Conservation (phyloP, 257 asterid species). For the Solanum microdontum region DNA sequence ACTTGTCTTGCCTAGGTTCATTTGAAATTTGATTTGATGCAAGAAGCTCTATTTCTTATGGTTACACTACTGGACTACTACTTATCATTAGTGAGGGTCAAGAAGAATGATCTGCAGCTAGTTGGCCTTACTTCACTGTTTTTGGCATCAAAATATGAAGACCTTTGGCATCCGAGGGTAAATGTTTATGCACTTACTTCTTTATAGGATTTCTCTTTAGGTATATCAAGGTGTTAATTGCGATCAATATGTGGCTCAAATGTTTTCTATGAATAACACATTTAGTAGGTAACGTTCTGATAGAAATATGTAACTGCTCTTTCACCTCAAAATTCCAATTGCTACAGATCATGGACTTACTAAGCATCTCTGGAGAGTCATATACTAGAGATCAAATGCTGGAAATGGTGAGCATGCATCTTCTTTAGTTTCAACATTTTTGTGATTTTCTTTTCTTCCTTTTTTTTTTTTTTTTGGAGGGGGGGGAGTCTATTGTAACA, state of each 20-base stretch:
- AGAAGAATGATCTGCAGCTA: conserved; percentile 73
- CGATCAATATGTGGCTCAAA: background rate
- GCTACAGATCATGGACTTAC: conserved; percentile 66
- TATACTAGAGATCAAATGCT: conserved; percentile 80
- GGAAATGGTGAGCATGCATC: conserved; percentile 46
- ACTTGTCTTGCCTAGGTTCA: conserved; percentile 50
- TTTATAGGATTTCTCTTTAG: background rate
- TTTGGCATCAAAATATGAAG: conserved; percentile 94
- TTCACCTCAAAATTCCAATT: background rate
- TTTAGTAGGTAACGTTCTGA: background rate
- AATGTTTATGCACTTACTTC: conserved; percentile 12
- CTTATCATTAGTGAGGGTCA: conserved; percentile 50
- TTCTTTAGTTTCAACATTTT: background rate
- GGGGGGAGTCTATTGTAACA: background rate
- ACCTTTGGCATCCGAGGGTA: conserved; percentile 97
- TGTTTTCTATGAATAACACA: background rate
- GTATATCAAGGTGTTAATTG: background rate
- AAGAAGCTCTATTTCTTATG: conserved; percentile 85
- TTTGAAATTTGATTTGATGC: conserved; percentile 70
- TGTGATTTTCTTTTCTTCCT: background rate
- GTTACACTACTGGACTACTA: conserved; percentile 66
- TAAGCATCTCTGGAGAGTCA: conserved; percentile 75
- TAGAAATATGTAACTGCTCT: background rate
- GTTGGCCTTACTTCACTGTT: conserved; percentile 91
- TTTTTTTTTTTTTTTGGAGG: too few species aligned